Evolutionary conservation across 768 basidiomycete species (phyloP).

Genomic region (Lepiota subincarnata): DNA sequence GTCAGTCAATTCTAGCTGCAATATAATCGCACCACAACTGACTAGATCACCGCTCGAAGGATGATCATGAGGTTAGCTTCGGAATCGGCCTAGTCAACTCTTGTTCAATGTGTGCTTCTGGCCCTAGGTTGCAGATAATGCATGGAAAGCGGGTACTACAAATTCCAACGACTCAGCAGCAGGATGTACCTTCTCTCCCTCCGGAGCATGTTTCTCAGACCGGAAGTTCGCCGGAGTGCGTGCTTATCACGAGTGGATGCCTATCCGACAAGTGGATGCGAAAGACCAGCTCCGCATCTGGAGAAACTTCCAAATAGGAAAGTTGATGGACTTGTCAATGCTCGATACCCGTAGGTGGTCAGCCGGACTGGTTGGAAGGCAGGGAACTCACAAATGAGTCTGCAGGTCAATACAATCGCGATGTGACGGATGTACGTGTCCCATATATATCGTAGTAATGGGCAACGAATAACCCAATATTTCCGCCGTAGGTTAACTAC

Average conservation of each 20-base stretch:
- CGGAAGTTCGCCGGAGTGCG: slow-evolving; percentile 55
- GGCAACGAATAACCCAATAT: not conserved
- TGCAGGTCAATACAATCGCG: slow-evolving; percentile 49
- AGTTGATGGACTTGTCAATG: slow-evolving; percentile 58
- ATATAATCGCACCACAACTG: not conserved
- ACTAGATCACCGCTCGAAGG: slow-evolving; percentile 26
- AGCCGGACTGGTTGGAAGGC: not conserved
- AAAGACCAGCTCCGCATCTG: slow-evolving; percentile 56
- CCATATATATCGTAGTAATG: not conserved
- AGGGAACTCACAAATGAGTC: not conserved
- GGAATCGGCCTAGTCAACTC: slow-evolving; percentile 3
- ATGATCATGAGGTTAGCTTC: slow-evolving; percentile 42
- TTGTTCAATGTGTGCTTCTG: not conserved
- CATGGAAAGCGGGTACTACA: slow-evolving; percentile 54
- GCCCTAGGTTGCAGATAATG: slow-evolving; percentile 46
- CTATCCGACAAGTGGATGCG: slow-evolving; percentile 52
- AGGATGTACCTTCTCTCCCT: slow-evolving; percentile 48
- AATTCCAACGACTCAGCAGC: slow-evolving; percentile 49
- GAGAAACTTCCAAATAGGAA: slow-evolving; percentile 62
- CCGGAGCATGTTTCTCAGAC: slow-evolving; percentile 55
- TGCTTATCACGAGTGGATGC: slow-evolving; percentile 62
- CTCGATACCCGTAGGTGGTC: slow-evolving; percentile 49
- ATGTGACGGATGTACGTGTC: slow-evolving; percentile 48
- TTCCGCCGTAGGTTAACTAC: slow-evolving; percentile 35
- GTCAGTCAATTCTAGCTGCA: not conserved